phyloP scores from a whole-genome alignment of 768 basidiomycete species.

The Pleurotus eryngii region DNA sequence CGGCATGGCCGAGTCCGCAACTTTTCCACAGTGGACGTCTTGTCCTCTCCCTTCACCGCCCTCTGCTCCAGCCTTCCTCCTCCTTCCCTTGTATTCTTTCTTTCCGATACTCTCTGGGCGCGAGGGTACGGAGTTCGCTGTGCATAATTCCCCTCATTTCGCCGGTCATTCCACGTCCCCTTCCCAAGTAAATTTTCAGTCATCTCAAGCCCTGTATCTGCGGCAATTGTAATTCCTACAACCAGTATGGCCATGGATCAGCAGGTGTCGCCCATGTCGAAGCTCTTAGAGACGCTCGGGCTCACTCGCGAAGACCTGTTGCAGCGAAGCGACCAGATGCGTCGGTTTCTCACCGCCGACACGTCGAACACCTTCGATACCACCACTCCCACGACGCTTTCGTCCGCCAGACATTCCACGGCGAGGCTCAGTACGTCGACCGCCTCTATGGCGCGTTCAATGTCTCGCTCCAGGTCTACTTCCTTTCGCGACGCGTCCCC shows the following conservation, averaged over 20 bases:
- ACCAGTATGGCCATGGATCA: constrained; percentile 33
- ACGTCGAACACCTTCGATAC: constrained; percentile 35
- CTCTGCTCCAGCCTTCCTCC: constrained; percentile 10
- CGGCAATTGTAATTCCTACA: neutral
- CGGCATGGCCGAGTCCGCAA: neutral
- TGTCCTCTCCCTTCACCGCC: constrained; percentile 13
- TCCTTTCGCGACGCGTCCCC: constrained; percentile 55
- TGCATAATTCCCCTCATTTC: constrained; percentile 1
- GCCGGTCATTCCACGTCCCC: neutral
- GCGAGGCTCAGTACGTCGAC: constrained; percentile 33
- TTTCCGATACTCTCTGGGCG: constrained; percentile 9
- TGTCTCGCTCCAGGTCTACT: constrained; percentile 43
- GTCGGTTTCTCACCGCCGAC: constrained; percentile 66
- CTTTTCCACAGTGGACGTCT: constrained; percentile 8
- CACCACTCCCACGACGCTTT: constrained; percentile 29
- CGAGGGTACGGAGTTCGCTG: neutral
- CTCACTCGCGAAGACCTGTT: constrained; percentile 74
- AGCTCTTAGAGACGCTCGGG: constrained; percentile 66
- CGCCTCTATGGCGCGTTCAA: constrained; percentile 37
- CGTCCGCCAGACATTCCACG: constrained; percentile 28
- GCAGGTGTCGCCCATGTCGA: constrained; percentile 65
- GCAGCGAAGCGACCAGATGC: constrained; percentile 76
- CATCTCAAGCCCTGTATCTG: neutral
- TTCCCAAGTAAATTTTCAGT: neutral
- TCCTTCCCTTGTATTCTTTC: constrained; percentile 11